Evolutionary conservation across 1,284 basidiomycete species (phyloP).

Genomic region (Phellinidium pouzarii): DNA sequence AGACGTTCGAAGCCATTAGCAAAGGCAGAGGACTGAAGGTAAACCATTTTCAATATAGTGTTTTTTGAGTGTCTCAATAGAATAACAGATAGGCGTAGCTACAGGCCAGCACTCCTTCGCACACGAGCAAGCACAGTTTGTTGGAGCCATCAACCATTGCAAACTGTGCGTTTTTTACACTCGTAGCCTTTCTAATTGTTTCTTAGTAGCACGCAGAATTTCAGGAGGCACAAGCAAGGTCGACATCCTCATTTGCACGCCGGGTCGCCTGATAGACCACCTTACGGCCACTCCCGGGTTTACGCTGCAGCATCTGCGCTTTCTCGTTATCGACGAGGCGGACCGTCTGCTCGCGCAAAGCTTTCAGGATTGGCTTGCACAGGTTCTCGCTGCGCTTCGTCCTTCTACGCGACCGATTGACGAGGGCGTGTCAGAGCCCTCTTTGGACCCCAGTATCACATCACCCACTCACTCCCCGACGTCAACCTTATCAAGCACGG

Average conservation of each 20-base stretch:
- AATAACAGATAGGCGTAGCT: conserved; percentile 62
- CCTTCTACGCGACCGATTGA: conserved; percentile 31
- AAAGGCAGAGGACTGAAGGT: conserved; percentile 88
- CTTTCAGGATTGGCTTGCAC: conserved; percentile 91
- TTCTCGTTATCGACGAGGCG: conserved; percentile 95
- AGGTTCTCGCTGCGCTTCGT: conserved; percentile 68
- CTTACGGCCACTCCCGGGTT: conserved; percentile 84
- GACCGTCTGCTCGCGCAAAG: conserved; percentile 92
- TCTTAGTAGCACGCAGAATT: conserved; percentile 34
- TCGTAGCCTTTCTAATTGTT: conserved; percentile 12
- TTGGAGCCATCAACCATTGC: conserved; percentile 49
- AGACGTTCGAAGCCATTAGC: conserved; percentile 80
- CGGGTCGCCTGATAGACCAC: conserved; percentile 93
- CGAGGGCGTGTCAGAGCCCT: not conserved
- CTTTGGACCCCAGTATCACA: not conserved
- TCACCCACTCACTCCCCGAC: not conserved
- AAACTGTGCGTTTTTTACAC: conserved; percentile 32
- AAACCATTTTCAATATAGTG: conserved; percentile 17
- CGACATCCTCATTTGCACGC: conserved; percentile 93
- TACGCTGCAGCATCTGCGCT: conserved; percentile 89
- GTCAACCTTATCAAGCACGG: not conserved
- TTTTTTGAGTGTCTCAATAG: conserved; percentile 9
- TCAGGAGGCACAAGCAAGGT: conserved; percentile 79
- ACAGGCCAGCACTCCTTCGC: conserved; percentile 83
- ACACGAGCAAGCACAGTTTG: conserved; percentile 71